Conservation (phyloP, 176 grass and related monocot genomes). For the Urochloa ruziziensis region DNA sequence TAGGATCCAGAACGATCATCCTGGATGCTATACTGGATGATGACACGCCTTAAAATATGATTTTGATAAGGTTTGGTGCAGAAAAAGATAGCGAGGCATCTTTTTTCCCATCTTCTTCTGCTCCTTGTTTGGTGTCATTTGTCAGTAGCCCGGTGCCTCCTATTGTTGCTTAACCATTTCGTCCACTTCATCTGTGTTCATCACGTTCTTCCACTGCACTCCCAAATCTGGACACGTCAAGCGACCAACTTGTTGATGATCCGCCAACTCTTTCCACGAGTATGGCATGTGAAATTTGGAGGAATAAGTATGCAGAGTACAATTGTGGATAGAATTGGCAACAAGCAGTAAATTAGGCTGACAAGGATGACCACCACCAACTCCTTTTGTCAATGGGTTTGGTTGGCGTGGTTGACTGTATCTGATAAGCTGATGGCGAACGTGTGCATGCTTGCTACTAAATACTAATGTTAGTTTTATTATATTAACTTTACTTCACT, state of each 20-base stretch:
- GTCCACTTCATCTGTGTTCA: background rate
- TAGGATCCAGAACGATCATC: background rate
- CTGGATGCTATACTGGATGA: background rate
- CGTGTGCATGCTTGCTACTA: no score
- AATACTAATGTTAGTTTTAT: no score
- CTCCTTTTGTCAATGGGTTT: background rate
- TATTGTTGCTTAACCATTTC: background rate
- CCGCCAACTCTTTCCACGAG: background rate
- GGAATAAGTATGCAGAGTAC: background rate
- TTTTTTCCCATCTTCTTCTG: background rate
- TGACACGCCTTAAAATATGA: background rate
- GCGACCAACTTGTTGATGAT: background rate
- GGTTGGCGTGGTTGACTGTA: background rate
- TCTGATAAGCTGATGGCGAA: constrained; percentile 8
- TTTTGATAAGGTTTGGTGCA: background rate
- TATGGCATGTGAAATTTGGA: background rate
- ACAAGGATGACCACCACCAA: constrained; percentile 10
- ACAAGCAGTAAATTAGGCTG: constrained; percentile 17
- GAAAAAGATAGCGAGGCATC: background rate
- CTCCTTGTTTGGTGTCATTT: background rate
- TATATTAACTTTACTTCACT: background rate
- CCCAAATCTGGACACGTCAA: background rate
- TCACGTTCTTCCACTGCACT: background rate
- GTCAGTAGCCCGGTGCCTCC: background rate
- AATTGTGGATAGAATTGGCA: constrained; percentile 29